Conservation (phyloP, 768 basidiomycete genomes). For the Boletus barrowsii region DNA sequence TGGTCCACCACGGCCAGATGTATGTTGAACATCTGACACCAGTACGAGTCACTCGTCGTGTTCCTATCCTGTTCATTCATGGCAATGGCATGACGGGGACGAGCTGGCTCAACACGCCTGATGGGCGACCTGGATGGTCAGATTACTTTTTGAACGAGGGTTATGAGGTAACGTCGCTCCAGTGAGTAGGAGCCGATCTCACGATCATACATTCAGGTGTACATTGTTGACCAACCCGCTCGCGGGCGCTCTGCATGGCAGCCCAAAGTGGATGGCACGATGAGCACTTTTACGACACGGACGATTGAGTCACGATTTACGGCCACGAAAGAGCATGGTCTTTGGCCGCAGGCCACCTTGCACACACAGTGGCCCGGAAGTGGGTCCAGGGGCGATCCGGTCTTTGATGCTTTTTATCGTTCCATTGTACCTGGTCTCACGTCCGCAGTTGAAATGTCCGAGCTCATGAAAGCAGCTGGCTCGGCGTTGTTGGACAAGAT, state of each 20-base stretch:
- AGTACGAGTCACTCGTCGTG: constrained; percentile 32
- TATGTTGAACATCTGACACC: constrained; percentile 53
- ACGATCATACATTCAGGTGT: constrained; percentile 29
- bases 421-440: constrained; percentile 40
- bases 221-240: constrained; percentile 45
- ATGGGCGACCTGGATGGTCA: constrained; percentile 54
- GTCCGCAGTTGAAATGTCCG: constrained; percentile 35
- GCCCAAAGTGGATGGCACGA: constrained; percentile 36
- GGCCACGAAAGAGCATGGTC: constrained; percentile 35
- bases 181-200: neutral
- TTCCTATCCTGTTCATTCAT: constrained; percentile 48
- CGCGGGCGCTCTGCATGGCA: constrained; percentile 48
- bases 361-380: constrained; percentile 55
- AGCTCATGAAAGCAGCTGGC: constrained; percentile 42
- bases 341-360: constrained; percentile 46
- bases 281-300: constrained; percentile 27
- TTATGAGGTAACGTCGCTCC: constrained; percentile 39
- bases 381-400: constrained; percentile 43
- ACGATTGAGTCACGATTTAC: constrained; percentile 43
- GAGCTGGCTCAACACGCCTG: constrained; percentile 52
- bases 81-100: constrained; percentile 54
- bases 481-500: constrained; percentile 44
- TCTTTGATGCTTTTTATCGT: constrained; percentile 45
- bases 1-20: constrained; percentile 44
- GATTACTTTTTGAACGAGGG: constrained; percentile 50